Base-by-base conservation (phyloP, 805 yeast genomes). In the Candida tibetensis region DNA sequence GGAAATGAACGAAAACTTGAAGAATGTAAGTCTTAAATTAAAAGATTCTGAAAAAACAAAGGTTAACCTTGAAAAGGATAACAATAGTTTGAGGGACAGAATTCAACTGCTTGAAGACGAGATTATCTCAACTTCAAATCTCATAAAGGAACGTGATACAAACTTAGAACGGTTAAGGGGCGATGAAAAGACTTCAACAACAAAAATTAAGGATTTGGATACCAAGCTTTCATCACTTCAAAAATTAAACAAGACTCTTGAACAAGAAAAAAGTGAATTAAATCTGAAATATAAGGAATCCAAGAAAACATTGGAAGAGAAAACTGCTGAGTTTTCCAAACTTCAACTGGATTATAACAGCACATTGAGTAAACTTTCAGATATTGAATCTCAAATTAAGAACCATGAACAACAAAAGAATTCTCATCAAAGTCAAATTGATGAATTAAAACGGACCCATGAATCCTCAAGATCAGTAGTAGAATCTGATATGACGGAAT, bases 1-100 rank as follows among this genome's bases (percentile, higher is more conserved):
- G 40, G 76, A 73, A 39, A 65, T 81, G 42, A 74, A 75, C 40
- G 79, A 77, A 17, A 76, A 82, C 40, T 62, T 87, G 17, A 71
- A 72, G 31, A 51, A 62, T 1, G 60, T 83, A 28, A 82, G 78
- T 38, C 50, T 46, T 17, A 66, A 69, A 39, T 46, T 69, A 32
- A 62, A 69, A 32, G 71, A 63, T 16, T 51, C 64, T 1, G 70
- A 66, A 43, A 57, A 53, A 21, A 41, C 47, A 4, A 64, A 62
- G 38, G 41, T 44, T 5, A 47, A 52, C 4, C 53, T 66, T 28
- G 66, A 64, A 30, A 30, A 38, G 5, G 71, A 67, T 39, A 66
- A 69, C 34, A 39, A 55, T 0, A 72, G 74, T 32, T 55, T 81
- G 2, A 56, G 60, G 28, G 64, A 66, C 19, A 59, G 57, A 39